Evolutionary conservation across 805 yeast species (phyloP).

Genomic region (Kuraishia borneana): DNA sequence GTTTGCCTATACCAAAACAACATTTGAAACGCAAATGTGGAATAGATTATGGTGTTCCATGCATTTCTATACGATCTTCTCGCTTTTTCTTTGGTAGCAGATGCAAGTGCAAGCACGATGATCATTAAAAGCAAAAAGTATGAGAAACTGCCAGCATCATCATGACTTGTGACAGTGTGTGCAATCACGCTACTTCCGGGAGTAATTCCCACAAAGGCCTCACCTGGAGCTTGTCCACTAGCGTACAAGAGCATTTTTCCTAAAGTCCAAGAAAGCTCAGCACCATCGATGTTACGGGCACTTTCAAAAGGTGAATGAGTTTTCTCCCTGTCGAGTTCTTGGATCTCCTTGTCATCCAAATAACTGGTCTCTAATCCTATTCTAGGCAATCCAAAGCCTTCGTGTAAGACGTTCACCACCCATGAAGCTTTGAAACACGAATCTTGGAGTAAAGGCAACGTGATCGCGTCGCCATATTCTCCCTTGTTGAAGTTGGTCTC

Average conservation of each 20-base stretch:
- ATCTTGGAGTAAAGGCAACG: slow-evolving; percentile 45
- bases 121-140: neutral
- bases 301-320: slow-evolving; percentile 64
- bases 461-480: slow-evolving; percentile 42
- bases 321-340: slow-evolving; percentile 9
- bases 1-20: no score
- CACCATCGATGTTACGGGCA: slow-evolving; percentile 68
- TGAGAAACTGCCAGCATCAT: neutral
- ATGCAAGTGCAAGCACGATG: neutral
- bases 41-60: no score
- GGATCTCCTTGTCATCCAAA: slow-evolving; percentile 13
- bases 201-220: neutral
- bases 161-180: no score
- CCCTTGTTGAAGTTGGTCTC: slow-evolving; percentile 39
- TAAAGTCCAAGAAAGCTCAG: slow-evolving; percentile 90
- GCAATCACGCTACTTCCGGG: no score
- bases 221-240: slow-evolving; percentile 43
- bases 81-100: neutral
- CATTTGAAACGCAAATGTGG: no score
- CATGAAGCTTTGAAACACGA: slow-evolving; percentile 94
- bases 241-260: slow-evolving; percentile 83
- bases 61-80: no score
- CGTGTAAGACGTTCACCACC: slow-evolving; percentile 83
- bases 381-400: slow-evolving; percentile 84
- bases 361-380: slow-evolving; percentile 37